A percentile compares a stretch with the other conserved stretches of the same genome.
Evolutionary conservation across 2,329 filamentous ascomycete species (phyloP).

Genomic region (Paraphoma chrysanthemicola): DNA sequence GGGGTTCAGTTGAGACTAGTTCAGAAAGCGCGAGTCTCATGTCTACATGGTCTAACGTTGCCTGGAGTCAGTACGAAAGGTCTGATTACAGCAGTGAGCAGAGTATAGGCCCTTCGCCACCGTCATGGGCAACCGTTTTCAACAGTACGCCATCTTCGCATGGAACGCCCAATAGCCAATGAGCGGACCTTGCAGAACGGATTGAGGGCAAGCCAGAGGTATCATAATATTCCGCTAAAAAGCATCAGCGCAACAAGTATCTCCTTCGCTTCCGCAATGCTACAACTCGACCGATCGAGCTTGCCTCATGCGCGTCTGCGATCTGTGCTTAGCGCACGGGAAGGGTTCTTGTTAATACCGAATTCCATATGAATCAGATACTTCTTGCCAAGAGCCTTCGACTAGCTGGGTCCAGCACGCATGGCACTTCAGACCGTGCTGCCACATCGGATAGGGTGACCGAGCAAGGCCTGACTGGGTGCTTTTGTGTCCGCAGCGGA

Average conservation of each 20-base stretch:
- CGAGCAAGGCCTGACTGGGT: constrained; percentile 3
- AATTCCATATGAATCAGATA: not conserved
- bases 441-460: constrained; percentile 7
- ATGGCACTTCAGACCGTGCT: constrained; percentile 4
- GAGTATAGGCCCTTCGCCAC: constrained; percentile 9
- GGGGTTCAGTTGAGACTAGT: constrained; percentile 3
- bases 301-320: too few species aligned
- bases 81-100: not conserved
- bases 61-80: not conserved
- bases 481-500: constrained; percentile 1
- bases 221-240: too few species aligned
- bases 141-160: not conserved
- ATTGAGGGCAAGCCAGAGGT: not conserved
- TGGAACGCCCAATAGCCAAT: not conserved
- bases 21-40: constrained; percentile 2
- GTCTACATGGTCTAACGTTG: not conserved
- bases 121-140: constrained; percentile 4
- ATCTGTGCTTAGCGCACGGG: not conserved
- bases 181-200: not conserved
- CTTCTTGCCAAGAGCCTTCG: constrained; percentile 12
- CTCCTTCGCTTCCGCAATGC: too few species aligned
- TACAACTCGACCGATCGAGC: too few species aligned
- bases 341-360: not conserved
- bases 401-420: constrained; percentile 5
- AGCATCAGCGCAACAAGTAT: too few species aligned